Base-by-base conservation (phyloP, 1,284 basidiomycete genomes). In the Apiotrichum gracile region DNA sequence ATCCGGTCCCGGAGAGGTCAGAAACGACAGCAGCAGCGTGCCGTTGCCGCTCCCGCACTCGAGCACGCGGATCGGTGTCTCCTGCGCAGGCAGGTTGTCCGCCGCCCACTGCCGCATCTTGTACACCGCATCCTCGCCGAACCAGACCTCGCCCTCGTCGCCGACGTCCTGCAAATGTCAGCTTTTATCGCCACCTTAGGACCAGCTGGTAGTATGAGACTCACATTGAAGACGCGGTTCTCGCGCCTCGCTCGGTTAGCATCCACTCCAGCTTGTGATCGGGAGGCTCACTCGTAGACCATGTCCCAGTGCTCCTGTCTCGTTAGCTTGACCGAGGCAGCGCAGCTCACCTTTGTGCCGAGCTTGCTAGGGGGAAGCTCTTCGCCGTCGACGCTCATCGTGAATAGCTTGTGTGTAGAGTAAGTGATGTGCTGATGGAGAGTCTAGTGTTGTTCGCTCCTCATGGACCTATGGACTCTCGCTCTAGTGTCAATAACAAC, bases 71-170 rank as follows among this genome's bases (percentile, higher is more conserved):
- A 69, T 46, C 6, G 69, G 65, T 47, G 38, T 12, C 9, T 47
- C 12, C 6, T 59, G 46, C 7, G 56, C 33, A 14, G 64, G 57
- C 2, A 74, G 59, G 55, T 76, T 59, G 24, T 63, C 52, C 34
- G 57, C 53, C 12, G 69, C 71, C 74, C 74, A 76, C 46, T 64
- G 49, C 22, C 69, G 66, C 74, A 76, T 76, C 54, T 76, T 75
- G 16, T 58, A 52, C 3, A 76, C 65, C 10, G 64, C 60, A 12
- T 64, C 57, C 52, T 76, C 74, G 38, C 74, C 74, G 47, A 76
- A 76, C 72, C 74, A 76, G 29, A 76, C 67, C 57, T 76, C 74
- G 27, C 61, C 58, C 47, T 60, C 57, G 44, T 60, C 60, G 19
- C 54, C 61, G 5, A 59, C 43, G 33, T 57, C 52, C 43, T 52